A percentile compares a stretch with the other conserved stretches of the same genome.
These are phyloP conservation scores for Meyerozyma athensensis DNA, from an alignment of 1,139 yeast species.

Conservation along the genomic window DNA sequence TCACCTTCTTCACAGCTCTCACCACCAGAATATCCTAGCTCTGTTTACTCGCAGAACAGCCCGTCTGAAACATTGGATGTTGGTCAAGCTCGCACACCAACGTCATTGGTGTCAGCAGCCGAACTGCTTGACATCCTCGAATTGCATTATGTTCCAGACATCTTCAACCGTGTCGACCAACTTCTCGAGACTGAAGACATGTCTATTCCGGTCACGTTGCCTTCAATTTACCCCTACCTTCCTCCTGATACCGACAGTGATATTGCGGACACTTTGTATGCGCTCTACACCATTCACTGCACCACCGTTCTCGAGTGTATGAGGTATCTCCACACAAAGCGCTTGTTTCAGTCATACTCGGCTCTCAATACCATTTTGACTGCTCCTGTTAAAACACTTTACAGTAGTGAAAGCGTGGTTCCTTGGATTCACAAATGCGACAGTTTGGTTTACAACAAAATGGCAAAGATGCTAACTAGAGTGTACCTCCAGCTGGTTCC, in stretches of 20 bases:
- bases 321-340: constrained; percentile 63
- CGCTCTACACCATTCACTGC: constrained; percentile 61
- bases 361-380: constrained; percentile 60
- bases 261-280: constrained; percentile 56
- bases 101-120: not conserved
- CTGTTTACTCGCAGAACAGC: not conserved
- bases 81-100: not conserved
- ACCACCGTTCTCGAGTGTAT: constrained; percentile 58
- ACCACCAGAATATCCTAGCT: not conserved
- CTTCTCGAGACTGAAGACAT: constrained; percentile 20
- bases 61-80: not conserved
- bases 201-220: constrained; percentile 37
- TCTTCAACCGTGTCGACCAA: constrained; percentile 28
- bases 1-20: constrained; percentile 8
- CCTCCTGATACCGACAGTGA: constrained; percentile 51
- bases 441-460: constrained; percentile 51
- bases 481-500: constrained; percentile 63
- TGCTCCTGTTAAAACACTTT: constrained; percentile 59
- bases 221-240: constrained; percentile 48
- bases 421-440: constrained; percentile 72
- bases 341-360: constrained; percentile 48
- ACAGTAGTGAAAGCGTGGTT: constrained; percentile 43
- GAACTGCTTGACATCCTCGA: constrained; percentile 5
- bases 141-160: constrained; percentile 34
- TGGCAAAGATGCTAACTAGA: constrained; percentile 64